A percentile compares a stretch with the other conserved stretches of the same genome.
Evolutionary conservation across 331 rosid genomes (phyloP).

Genomic region (Quercus tomentella): DNA sequence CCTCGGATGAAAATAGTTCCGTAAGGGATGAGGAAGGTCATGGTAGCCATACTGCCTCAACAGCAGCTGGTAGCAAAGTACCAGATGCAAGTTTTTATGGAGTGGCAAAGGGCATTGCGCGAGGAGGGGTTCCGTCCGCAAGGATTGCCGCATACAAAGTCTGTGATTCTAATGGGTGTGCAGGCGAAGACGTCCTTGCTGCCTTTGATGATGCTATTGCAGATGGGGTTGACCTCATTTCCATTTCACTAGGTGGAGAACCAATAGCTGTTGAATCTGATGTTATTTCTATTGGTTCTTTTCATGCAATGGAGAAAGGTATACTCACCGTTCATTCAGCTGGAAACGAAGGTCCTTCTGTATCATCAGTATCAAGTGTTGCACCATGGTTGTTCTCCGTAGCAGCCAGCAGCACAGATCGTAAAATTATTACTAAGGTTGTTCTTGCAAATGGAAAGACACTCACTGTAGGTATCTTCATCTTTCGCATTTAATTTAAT

Average conservation of each 20-base stretch:
- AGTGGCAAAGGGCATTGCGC: conserved; percentile 15
- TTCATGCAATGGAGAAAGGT: conserved; percentile 41
- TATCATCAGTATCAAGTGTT: conserved; percentile 9
- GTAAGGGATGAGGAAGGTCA: conserved; percentile 24
- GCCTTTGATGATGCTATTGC: conserved; percentile 33
- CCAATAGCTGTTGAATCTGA: conserved; percentile 4
- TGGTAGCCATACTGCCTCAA: conserved; percentile 34
- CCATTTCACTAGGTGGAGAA: background rate
- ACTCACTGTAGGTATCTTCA: background rate
- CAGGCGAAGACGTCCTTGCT: conserved; percentile 2
- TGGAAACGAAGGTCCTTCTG: conserved; percentile 37
- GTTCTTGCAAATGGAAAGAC: conserved; percentile 34
- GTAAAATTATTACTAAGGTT: conserved; percentile 35
- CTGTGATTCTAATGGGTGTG: conserved; percentile 2
- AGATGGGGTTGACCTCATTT: conserved; percentile 24
- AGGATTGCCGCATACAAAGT: conserved; percentile 29
- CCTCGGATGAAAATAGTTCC: background rate
- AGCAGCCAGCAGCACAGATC: conserved; percentile 41
- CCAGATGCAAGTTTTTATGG: conserved; percentile 1
- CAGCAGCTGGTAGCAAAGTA: conserved; percentile 17
- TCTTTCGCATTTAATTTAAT: too few species aligned
- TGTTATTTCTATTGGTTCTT: conserved; percentile 23
- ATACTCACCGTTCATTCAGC: conserved; percentile 33
- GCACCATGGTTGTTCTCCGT: conserved; percentile 50
- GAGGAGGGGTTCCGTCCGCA: conserved; percentile 32